Evolutionary conservation across 2,329 filamentous ascomycete species (phyloP).

Genomic region (Raffaelea arxii): DNA sequence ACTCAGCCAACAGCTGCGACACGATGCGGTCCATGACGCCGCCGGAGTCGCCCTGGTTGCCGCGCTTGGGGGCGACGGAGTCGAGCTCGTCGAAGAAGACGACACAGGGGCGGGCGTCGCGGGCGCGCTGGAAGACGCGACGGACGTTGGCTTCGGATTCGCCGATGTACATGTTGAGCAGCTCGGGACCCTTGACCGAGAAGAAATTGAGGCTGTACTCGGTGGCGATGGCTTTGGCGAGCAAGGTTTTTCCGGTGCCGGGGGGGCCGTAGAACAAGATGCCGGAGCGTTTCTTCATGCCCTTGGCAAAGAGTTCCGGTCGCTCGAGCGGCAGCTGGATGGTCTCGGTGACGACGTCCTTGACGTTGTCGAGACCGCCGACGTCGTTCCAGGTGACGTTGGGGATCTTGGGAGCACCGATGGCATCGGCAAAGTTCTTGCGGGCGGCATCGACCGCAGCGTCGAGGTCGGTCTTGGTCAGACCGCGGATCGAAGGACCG

Average conservation of each 20-base stretch:
- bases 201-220: conserved; percentile 95
- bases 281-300: conserved; percentile 94
- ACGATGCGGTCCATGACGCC: conserved; percentile 98
- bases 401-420: conserved; percentile 94
- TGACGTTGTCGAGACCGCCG: conserved; percentile 84
- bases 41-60: conserved; percentile 93
- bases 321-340: conserved; percentile 88
- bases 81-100: conserved; percentile 93
- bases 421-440: conserved; percentile 96
- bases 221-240: conserved; percentile 87
- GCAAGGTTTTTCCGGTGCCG: conserved; percentile 83
- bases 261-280: conserved; percentile 89
- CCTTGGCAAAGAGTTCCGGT: conserved; percentile 89
- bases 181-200: conserved; percentile 81
- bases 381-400: conserved; percentile 97
- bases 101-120: conserved; percentile 78
- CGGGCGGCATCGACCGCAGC: conserved; percentile 88
- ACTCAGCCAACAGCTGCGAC: conserved; percentile 83
- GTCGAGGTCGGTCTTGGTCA: conserved; percentile 80
- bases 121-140: conserved; percentile 76
- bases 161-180: conserved; percentile 94
- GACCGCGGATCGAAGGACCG: conserved; percentile 64
- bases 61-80: conserved; percentile 89
- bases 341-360: conserved; percentile 93
- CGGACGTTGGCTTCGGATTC: conserved; percentile 89